Percentiles rank a stretch among this genome's conserved stretches.
These are phyloP conservation scores for Boeremia exigua DNA, from an alignment of 2,329 filamentous ascomycete species.

Conservation along the genomic window DNA sequence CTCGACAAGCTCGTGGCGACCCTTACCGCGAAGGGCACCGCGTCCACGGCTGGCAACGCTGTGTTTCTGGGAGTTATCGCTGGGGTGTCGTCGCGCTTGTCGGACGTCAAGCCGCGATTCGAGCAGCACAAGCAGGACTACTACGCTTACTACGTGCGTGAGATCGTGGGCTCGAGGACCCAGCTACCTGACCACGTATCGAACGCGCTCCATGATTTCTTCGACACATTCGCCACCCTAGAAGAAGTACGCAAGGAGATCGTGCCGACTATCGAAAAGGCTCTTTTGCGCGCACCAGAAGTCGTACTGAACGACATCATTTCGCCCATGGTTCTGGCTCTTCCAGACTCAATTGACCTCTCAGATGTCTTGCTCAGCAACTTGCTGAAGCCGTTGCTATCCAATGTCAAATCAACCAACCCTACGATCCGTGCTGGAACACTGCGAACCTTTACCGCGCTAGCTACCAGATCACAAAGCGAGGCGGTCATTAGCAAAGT, in stretches of 20 bases:
- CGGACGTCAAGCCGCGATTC: slow-evolving; percentile 67
- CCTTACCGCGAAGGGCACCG: slow-evolving; percentile 71
- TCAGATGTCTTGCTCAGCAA: slow-evolving; percentile 74
- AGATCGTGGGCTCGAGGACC: slow-evolving; percentile 80
- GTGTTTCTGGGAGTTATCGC: slow-evolving; percentile 84
- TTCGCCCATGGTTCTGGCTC: slow-evolving; percentile 71
- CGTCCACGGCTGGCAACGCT: slow-evolving; percentile 72
- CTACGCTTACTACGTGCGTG: slow-evolving; percentile 82
- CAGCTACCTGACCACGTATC: slow-evolving; percentile 75
- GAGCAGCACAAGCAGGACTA: slow-evolving; percentile 72
- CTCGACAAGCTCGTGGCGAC: slow-evolving; percentile 68
- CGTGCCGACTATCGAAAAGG: slow-evolving; percentile 84
- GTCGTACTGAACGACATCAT: slow-evolving; percentile 83
- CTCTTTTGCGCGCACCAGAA: slow-evolving; percentile 86
- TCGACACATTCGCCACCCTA: slow-evolving; percentile 72
- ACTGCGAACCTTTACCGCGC: slow-evolving; percentile 72
- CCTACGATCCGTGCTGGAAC: slow-evolving; percentile 76
- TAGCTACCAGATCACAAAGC: slow-evolving; percentile 69
- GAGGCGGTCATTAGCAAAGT: slow-evolving; percentile 68
- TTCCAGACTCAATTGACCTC: slow-evolving; percentile 76
- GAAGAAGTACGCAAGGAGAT: slow-evolving; percentile 79
- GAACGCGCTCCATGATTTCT: slow-evolving; percentile 80
- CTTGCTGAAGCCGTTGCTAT: slow-evolving; percentile 84
- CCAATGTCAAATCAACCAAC: slow-evolving; percentile 91
- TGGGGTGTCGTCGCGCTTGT: slow-evolving; percentile 79